Base-by-base conservation (phyloP, 805 yeast species). In the Pichia kluyveri region DNA sequence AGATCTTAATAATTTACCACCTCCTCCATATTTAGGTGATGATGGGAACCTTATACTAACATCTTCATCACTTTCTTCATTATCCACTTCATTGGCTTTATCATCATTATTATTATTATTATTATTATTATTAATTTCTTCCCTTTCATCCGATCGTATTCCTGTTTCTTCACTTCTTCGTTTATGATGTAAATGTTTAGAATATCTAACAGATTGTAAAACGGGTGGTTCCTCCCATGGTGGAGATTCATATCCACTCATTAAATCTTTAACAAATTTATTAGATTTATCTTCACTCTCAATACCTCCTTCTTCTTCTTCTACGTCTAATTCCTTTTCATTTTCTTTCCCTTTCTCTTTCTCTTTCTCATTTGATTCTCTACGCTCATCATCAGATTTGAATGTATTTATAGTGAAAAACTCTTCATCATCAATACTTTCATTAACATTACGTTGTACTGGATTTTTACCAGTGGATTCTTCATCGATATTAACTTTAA, bases 21-120 rank as follows among this genome's bases (percentile, higher is more conserved):
- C 69, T 0, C 67, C 71, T 0, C 71, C 70, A 49, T 69, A 72
- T 40, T 68, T 68, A 2, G 79, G 77, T 0, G 78, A 73, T 41
- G 65, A 61, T 3, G 79, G 79, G 51, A 75, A 74, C 47, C 77
- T 48, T n/a, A 56, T 41, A 28, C 54, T 56, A 11, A 52, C 30
- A 18, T 56, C 57, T 17, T 55, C 56, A 12, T 54, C 55, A n/a
- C 38, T 40, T 14, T n/a, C 27, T 11, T 37, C 39, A 15, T 46
- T 37, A 2, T 32, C n/a, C 36, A 9, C 31, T 30, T 11, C 5
- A 8, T 9, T 30, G 9, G 2, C 12, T 30, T 30, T 6, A 9
- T 30, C 31, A 30, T 30, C 5, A 19, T 19, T 4, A 19, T 19
- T 19, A 19, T 19, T 19, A 19, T 30, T 30, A 19, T 19, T 4